A percentile compares a stretch with the other conserved stretches of the same genome.
These are phyloP conservation scores for Spencermartinsiella europaea DNA, from an alignment of 805 yeast genomes.

Conservation along the genomic window DNA sequence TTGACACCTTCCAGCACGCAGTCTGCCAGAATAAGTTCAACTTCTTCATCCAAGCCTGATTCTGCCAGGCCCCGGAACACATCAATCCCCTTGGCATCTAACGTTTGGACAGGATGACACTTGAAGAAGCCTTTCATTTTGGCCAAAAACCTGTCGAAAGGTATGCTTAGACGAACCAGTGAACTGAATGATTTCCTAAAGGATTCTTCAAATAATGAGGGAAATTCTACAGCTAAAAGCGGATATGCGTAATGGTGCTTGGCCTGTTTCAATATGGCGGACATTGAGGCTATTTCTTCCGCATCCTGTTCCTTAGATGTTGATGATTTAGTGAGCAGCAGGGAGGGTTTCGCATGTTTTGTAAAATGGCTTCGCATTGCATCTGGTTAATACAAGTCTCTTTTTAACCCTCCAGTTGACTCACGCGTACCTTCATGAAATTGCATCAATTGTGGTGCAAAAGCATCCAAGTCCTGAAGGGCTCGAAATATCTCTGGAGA, in stretches of 20 bases:
- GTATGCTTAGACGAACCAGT: constrained; percentile 16
- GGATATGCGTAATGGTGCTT: constrained; percentile 16
- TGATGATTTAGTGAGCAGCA: constrained; percentile 5
- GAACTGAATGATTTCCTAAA: constrained; percentile 21
- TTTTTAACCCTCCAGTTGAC: too few relatives aligned
- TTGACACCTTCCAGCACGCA: constrained; percentile 16
- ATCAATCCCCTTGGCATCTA: not conserved
- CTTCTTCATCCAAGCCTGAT: constrained; percentile 23
- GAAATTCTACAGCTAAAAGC: constrained; percentile 2
- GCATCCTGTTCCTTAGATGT: constrained; percentile 4
- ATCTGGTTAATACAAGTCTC: constrained; percentile 4
- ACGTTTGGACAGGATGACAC: constrained; percentile 9
- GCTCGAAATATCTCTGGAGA: not conserved
- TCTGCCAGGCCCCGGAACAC: constrained; percentile 8
- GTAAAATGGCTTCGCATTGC: constrained; percentile 11
- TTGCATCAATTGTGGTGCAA: not conserved
- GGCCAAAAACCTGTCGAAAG: constrained; percentile 7
- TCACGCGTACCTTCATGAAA: not conserved
- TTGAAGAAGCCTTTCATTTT: constrained; percentile 9
- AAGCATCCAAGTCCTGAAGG: not conserved
- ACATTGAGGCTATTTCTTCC: constrained; percentile 8
- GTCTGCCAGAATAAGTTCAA: constrained; percentile 18
- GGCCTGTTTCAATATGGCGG: constrained; percentile 10
- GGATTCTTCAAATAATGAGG: not conserved
- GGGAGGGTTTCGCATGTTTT: constrained; percentile 9